Evolutionary conservation across 148 eudicot species (phyloP).

Genomic region (Rhododendron ovatum): DNA sequence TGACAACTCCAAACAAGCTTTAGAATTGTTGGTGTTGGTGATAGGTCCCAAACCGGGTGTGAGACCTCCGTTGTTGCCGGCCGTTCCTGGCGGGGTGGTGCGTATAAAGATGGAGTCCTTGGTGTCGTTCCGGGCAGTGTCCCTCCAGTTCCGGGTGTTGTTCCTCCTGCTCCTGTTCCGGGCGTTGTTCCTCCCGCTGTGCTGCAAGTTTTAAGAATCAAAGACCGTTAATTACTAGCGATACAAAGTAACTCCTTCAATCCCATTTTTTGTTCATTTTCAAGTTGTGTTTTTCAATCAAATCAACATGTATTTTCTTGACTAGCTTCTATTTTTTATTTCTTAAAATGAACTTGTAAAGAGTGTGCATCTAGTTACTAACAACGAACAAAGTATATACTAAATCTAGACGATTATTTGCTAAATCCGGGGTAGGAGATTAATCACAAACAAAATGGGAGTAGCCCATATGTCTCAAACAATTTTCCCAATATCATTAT

Average conservation of each 20-base stretch:
- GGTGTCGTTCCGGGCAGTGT: constrained; percentile 2
- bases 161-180: neutral
- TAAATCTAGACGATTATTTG: neutral
- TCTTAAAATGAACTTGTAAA: too few species aligned
- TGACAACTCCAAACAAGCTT: neutral
- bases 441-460: too few species aligned
- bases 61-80: constrained; percentile 8
- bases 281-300: neutral
- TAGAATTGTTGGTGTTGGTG: constrained; percentile 1
- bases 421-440: neutral
- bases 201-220: neutral
- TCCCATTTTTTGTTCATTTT: neutral
- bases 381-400: neutral
- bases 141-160: neutral
- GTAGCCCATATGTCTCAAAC: neutral
- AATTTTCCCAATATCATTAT: neutral
- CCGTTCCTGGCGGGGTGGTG: constrained; percentile 18
- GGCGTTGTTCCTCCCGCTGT: neutral
- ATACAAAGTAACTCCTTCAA: neutral
- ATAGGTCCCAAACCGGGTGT: constrained; percentile 12
- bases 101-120: neutral
- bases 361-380: neutral
- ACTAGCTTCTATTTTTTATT: neutral
- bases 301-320: neutral
- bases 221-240: neutral